Conservation (phyloP, 2,329 filamentous ascomycete species). For the Aaosphaeria arxii region DNA sequence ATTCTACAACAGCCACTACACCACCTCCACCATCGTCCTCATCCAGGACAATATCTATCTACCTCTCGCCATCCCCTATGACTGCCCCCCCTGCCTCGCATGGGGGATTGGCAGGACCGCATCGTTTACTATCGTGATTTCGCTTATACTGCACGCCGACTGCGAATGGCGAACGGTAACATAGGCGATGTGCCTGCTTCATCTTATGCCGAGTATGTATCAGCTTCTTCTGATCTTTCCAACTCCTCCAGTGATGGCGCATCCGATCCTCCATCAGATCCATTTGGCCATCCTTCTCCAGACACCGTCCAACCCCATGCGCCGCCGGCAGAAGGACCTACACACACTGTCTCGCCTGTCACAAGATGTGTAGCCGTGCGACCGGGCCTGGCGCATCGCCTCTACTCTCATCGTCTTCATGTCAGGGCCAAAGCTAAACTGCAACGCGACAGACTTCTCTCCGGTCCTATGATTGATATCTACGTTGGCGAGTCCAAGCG, state of each 20-base stretch:
- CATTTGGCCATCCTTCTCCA: neutral
- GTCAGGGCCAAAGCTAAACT: slow-evolving; percentile 45
- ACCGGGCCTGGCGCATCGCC: slow-evolving; percentile 31
- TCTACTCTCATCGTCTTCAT: slow-evolving; percentile 37
- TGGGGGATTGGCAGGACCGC: slow-evolving; percentile 33
- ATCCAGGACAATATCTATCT: neutral
- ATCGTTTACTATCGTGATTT: slow-evolving; percentile 38
- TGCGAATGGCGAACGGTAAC: slow-evolving; percentile 46
- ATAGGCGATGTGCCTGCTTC: slow-evolving; percentile 47
- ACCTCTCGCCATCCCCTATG: slow-evolving; percentile 15
- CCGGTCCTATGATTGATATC: slow-evolving; percentile 51
- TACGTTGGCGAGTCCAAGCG: slow-evolving; percentile 47
- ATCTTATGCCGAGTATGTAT: slow-evolving; percentile 53
- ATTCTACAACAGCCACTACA: no score
- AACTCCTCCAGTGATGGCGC: slow-evolving; percentile 6
- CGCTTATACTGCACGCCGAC: slow-evolving; percentile 43
- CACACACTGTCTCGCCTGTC: slow-evolving; percentile 7
- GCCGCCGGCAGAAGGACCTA: slow-evolving; percentile 12
- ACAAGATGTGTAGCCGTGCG: slow-evolving; percentile 21
- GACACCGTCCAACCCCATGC: neutral
- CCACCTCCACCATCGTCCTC: no score
- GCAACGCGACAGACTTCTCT: slow-evolving; percentile 50
- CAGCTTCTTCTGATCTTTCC: slow-evolving; percentile 15
- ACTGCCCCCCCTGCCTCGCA: slow-evolving; percentile 24
- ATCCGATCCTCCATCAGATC: slow-evolving; percentile 8